Evolutionary conservation across 768 basidiomycete genomes (phyloP).

Genomic region (Paxillus involutus): DNA sequence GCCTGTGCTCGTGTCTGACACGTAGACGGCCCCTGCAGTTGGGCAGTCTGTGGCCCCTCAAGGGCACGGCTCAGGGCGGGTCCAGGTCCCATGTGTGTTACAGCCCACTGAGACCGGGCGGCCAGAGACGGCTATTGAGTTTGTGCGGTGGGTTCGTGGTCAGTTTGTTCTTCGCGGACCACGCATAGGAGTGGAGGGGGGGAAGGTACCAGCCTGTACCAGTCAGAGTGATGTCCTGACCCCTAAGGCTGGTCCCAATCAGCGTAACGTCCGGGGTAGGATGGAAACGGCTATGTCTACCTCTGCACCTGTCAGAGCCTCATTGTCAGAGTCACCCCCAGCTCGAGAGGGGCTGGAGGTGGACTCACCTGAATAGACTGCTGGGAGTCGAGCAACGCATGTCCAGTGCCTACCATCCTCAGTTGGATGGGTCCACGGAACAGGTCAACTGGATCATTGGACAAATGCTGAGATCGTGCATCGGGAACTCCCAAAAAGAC

Average conservation of each 20-base stretch:
- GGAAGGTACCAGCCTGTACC: neutral
- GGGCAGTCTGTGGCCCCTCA: too few relatives aligned
- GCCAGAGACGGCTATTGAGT: too few relatives aligned
- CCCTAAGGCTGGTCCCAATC: neutral
- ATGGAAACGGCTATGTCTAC: too few relatives aligned
- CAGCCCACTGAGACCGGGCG: too few relatives aligned
- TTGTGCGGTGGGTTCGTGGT: neutral
- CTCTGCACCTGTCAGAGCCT: too few relatives aligned
- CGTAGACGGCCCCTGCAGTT: too few relatives aligned
- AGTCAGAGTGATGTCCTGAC: too few relatives aligned
- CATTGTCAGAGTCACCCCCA: too few relatives aligned
- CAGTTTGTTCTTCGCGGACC: neutral
- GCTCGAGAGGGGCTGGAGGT: constrained; percentile 9
- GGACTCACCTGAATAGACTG: constrained; percentile 33
- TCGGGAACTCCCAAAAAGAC: neutral
- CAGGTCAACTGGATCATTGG: constrained; percentile 29
- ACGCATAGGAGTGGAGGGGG: neutral
- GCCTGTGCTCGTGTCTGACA: too few relatives aligned
- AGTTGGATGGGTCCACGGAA: constrained; percentile 42
- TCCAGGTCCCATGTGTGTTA: too few relatives aligned
- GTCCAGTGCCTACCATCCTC: constrained; percentile 42
- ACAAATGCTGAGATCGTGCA: constrained; percentile 30
- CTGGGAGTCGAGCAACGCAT: constrained; percentile 32
- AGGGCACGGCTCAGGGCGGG: too few relatives aligned
- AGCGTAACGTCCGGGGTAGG: neutral